Base-by-base conservation (phyloP, 2,329 filamentous ascomycete species). In the Pyrenochaeta sp. region DNA sequence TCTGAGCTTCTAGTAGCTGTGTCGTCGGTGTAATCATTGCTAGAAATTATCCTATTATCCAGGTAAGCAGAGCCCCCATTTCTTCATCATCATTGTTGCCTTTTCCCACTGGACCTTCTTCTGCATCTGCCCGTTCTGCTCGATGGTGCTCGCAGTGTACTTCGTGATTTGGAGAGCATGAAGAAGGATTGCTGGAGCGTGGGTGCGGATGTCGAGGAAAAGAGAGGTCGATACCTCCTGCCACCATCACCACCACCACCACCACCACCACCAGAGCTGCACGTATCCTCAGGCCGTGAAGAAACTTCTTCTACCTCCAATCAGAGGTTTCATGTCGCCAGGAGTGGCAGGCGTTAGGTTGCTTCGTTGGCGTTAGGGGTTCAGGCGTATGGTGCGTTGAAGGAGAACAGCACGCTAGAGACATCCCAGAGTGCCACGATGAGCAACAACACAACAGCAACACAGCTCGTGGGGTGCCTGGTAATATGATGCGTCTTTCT, bases 41-140 rank as follows among this genome's bases (percentile, higher is more conserved):
- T 66, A 66, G 60, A 61, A 50, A 51, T 49, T 60, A 35, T 48
- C 45, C 56, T 60, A 63, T 65, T 66, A 64, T 51, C 51, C 60
- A 70, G 69, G 72, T 75, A 72, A 73, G 72, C 65, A 62, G n/a
- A 39, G 17, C 39, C 39, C 10, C 42, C 35, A 18, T 51, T 53
- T 40, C 44, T 31, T 45, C 45, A 21, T 44, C 20, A 27, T 15
- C 27, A 46, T 40, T 35, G 31, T 30, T 30, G 17, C 45, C 48
- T 23, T 46, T 20, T 7, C 17, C 46, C 30, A 49, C 14, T 32
- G 30, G 12, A 27, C 37, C 36, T 36, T 31, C 15, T 41, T 17
- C 42, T 46, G 15, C 21, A 31, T 14, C 36, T 12, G 12, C 31
- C 23, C 23, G 4, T 29, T 37, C 11, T 17, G 12, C n/a, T 42